Evolutionary conservation across 371 early-diverging fungal genomes (phyloP), one percentile per base, ranked within the genome.

Genomic region (Blakeslea trispora): DNA sequence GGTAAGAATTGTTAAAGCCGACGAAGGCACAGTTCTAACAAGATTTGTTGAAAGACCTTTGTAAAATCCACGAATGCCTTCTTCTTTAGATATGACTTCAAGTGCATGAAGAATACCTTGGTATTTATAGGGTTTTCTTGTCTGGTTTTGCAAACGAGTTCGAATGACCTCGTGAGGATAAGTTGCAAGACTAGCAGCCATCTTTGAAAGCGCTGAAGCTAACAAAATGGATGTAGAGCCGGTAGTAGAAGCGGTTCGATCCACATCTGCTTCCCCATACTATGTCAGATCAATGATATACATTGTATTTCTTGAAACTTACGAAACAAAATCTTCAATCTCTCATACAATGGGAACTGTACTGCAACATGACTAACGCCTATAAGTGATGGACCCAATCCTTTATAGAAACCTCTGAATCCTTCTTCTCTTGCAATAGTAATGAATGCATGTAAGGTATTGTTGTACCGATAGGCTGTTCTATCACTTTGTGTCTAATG

Each of bases 321-420:
- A 83, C 84, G 74, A 28, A 85, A 67, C 77, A 79, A 77, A 23
- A 4, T 23, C 69, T 96, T 96, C 45, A 97, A 72, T 53, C 83
- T 75, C 72, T 98, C 98, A 75, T 98, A 98, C 31, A 96, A 75
- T 42, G 97, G 96, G 59, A 98, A 98, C 67, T 96, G 96, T 8
- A 98, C 83, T 6, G 92, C 94, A 4, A 93, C 96, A 75, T 98
- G 98, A 31, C 85, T 83, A 9, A 96, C 89, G 39, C 98, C 98
- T 61, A 97, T 75, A 47, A 98, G 66, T 10, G 91, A 89, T 22
- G 95, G 87, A 10, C 90, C 92, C 17, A 96, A 79, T 23, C 98
- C 98, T 66, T 91, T 93, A 74, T 92, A 93, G 63, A 89, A 89
- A 50, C 92, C 92, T 22, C 79, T 76, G 31, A 84, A 65, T 0